phyloP scores from a whole-genome alignment of 2,329 filamentous ascomycete species.

The Cryphonectria parasitica region DNA sequence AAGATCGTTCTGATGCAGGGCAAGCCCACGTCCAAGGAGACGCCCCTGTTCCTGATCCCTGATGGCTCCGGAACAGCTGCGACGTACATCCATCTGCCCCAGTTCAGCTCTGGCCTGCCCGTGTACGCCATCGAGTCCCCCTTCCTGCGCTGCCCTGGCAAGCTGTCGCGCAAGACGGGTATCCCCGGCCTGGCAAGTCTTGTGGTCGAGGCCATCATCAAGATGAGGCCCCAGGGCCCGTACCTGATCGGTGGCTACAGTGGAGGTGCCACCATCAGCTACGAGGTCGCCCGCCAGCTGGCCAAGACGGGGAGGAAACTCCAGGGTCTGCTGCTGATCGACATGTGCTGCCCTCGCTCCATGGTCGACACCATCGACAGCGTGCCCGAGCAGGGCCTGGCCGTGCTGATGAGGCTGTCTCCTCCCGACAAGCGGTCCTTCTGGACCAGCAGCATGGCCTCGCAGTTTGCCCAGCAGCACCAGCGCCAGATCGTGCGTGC shows the following conservation, averaged over 20 bases:
- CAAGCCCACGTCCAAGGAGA: slow-evolving; percentile 25
- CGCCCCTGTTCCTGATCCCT: slow-evolving; percentile 37
- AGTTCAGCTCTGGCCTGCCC: slow-evolving; percentile 31
- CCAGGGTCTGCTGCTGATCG: slow-evolving; percentile 32
- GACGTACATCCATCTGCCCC: slow-evolving; percentile 35
- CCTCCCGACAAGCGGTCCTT: slow-evolving; percentile 21
- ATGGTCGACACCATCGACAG: slow-evolving; percentile 26
- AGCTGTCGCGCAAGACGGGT: slow-evolving; percentile 30
- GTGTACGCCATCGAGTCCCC: slow-evolving; percentile 39
- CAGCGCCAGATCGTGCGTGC: slow-evolving; percentile 25
- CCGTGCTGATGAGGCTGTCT: slow-evolving; percentile 20
- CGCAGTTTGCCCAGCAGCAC: slow-evolving; percentile 24
- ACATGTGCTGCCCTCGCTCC: slow-evolving; percentile 32
- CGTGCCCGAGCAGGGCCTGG: slow-evolving; percentile 23
- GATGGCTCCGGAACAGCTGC: slow-evolving; percentile 36
- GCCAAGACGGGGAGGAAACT: slow-evolving; percentile 29
- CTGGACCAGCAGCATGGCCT: slow-evolving; percentile 25
- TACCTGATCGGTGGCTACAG: slow-evolving; percentile 36
- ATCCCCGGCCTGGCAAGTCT: slow-evolving; percentile 29
- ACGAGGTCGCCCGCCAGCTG: slow-evolving; percentile 34
- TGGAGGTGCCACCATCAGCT: slow-evolving; percentile 34
- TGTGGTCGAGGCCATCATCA: slow-evolving; percentile 33
- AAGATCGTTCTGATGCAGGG: slow-evolving; percentile 37
- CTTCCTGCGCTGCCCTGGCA: slow-evolving; percentile 33
- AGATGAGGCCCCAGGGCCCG: slow-evolving; percentile 32